These are phyloP conservation scores for Cyberlindnera meyerae DNA, from an alignment of 805 yeast species.

Conservation along the genomic window DNA sequence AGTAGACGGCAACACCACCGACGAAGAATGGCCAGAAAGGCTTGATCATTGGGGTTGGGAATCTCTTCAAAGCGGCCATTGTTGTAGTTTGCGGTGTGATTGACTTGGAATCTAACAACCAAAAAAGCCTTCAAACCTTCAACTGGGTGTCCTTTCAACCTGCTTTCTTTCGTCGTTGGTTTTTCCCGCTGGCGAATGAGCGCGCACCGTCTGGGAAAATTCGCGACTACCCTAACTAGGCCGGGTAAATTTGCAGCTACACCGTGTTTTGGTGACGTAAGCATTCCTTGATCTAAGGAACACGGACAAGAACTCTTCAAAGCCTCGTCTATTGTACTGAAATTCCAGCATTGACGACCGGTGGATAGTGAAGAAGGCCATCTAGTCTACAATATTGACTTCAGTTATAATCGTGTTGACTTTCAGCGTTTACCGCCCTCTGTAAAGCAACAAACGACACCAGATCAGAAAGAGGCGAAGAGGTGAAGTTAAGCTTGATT, in stretches of 20 bases:
- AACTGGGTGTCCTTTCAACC: slow-evolving; percentile 1
- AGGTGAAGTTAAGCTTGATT: too few relatives aligned
- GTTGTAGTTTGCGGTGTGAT: slow-evolving; percentile 1
- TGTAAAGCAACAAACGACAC: too few relatives aligned
- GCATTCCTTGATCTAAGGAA: too few relatives aligned
- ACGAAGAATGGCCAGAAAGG: slow-evolving; percentile 86
- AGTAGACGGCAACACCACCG: slow-evolving; percentile 76
- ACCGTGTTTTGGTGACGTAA: too few relatives aligned
- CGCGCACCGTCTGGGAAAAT: neutral
- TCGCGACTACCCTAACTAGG: neutral
- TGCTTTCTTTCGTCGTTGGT: slow-evolving; percentile 1
- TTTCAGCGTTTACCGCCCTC: neutral
- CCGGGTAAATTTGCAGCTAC: too few relatives aligned
- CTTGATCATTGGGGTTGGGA: slow-evolving; percentile 45
- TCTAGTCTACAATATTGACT: too few relatives aligned
- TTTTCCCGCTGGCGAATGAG: slow-evolving; percentile 11
- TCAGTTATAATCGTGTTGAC: neutral
- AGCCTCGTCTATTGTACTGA: too few relatives aligned
- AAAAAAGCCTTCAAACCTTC: too few relatives aligned
- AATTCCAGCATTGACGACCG: too few relatives aligned
- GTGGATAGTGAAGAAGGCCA: too few relatives aligned
- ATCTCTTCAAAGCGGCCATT: slow-evolving; percentile 36
- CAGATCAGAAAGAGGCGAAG: too few relatives aligned
- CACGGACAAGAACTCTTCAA: too few relatives aligned
- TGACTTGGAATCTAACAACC: neutral